A percentile compares a stretch with the other conserved stretches of the same genome.
Evolutionary conservation across 352 stramenopile genomes (phyloP).

Genomic region (Pythium aristosporum): DNA sequence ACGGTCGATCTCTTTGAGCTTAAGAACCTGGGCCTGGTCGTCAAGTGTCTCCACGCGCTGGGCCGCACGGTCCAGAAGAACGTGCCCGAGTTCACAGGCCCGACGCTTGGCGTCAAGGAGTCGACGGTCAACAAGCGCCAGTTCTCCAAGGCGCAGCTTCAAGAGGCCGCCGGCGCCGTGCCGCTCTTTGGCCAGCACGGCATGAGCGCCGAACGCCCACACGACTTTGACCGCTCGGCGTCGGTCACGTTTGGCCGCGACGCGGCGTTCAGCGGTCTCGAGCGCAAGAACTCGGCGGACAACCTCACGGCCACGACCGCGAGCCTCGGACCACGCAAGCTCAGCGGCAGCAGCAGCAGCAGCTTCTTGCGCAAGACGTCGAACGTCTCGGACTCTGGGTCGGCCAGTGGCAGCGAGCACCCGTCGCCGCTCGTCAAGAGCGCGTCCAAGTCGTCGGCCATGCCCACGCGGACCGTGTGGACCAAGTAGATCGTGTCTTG

Average conservation of each 20-base stretch:
- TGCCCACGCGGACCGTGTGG: conserved; percentile 30
- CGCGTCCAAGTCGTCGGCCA: conserved; percentile 22
- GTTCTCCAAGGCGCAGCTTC: conserved; percentile 71
- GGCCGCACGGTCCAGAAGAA: conserved; percentile 75
- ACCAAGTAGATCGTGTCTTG: conserved; percentile 3
- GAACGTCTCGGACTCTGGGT: conserved; percentile 10
- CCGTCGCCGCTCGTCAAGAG: conserved; percentile 14
- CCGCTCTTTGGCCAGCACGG: conserved; percentile 59
- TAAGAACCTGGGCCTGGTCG: conserved; percentile 82
- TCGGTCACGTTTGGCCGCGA: conserved; percentile 79
- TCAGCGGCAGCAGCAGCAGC: background rate
- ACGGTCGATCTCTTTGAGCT: conserved; percentile 90
- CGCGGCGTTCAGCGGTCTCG: conserved; percentile 38
- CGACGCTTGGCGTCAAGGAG: conserved; percentile 81
- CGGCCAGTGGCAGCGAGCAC: background rate
- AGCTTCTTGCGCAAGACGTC: conserved; percentile 21
- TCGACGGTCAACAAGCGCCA: conserved; percentile 71
- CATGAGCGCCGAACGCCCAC: conserved; percentile 65
- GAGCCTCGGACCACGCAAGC: conserved; percentile 2
- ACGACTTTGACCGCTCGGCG: conserved; percentile 50
- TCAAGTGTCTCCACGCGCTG: conserved; percentile 76
- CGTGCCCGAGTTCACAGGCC: conserved; percentile 67
- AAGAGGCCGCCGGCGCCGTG: conserved; percentile 48
- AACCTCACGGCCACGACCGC: conserved; percentile 4
- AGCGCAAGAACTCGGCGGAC: conserved; percentile 21